Conservation (phyloP, 805 yeast genomes). For the Starmerella gropengiesseri region DNA sequence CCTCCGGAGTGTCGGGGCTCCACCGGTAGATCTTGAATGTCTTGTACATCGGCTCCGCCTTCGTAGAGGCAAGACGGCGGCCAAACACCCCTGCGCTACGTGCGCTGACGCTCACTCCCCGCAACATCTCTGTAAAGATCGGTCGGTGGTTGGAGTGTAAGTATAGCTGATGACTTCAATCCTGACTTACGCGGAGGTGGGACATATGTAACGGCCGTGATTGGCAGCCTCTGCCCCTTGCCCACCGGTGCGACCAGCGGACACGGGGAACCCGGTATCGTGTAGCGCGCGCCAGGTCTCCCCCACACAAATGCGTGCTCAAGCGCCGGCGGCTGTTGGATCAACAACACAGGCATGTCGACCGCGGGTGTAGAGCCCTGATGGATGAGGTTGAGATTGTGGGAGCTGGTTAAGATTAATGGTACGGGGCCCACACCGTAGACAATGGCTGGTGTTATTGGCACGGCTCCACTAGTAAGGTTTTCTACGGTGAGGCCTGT, state of each 20-base stretch:
- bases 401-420: too few species aligned
- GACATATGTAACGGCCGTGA: slow-evolving; percentile 6
- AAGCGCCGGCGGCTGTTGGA: too few species aligned
- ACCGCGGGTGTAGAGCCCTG: too few species aligned
- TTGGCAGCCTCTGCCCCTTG: slow-evolving; percentile 5
- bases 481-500: too few species aligned
- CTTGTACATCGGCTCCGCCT: slow-evolving; percentile 58
- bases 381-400: too few species aligned
- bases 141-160: slow-evolving; percentile 1
- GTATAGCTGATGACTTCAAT: background rate
- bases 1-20: slow-evolving; percentile 94
- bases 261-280: background rate
- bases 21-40: slow-evolving; percentile 91
- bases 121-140: background rate
- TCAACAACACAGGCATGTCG: too few species aligned
- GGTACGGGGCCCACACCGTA: too few species aligned
- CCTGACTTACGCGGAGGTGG: slow-evolving; percentile 7
- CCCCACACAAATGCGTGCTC: too few species aligned
- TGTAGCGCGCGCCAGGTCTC: background rate
- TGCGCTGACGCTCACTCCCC: background rate
- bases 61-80: slow-evolving; percentile 18
- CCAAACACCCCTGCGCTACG: background rate
- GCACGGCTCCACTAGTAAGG: too few species aligned
- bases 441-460: too few species aligned
- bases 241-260: slow-evolving; percentile 10